Percentiles rank a stretch among this genome's conserved stretches.
phyloP scores from a whole-genome alignment of 1,284 basidiomycete species.

The Ceratobasidium sp. region DNA sequence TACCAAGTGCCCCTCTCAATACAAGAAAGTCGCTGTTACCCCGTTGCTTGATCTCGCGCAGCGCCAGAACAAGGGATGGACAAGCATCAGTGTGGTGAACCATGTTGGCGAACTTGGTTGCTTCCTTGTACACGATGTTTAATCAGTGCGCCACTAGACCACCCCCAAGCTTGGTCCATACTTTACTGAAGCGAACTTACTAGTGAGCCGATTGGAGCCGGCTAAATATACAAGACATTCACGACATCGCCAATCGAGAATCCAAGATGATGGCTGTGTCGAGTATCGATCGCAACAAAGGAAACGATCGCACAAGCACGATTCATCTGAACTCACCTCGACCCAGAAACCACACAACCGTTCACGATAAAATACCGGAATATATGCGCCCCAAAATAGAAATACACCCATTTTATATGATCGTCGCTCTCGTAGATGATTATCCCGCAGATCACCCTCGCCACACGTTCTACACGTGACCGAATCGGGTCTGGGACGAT shows the following conservation, averaged over 20 bases:
- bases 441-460: background rate
- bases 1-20: conserved; percentile 91
- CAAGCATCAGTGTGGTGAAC: conserved; percentile 98
- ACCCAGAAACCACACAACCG: too few relatives aligned
- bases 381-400: too few relatives aligned
- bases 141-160: conserved; percentile 67
- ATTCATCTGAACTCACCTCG: too few relatives aligned
- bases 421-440: background rate
- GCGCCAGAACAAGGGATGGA: conserved; percentile 98
- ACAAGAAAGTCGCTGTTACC: conserved; percentile 97
- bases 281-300: too few relatives aligned
- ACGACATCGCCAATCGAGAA: too few relatives aligned
- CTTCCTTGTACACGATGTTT: conserved; percentile 99
- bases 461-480: conserved; percentile 33
- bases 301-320: too few relatives aligned
- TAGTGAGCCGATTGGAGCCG: conserved; percentile 91
- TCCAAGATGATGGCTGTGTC: too few relatives aligned
- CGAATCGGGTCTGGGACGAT: conserved; percentile 7
- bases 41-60: conserved; percentile 96
- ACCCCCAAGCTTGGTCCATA: conserved; percentile 6
- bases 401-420: background rate
- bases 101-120: conserved; percentile 94
- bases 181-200: conserved; percentile 15
- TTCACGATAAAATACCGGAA: too few relatives aligned
- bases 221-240: conserved; percentile 57